Conservation (phyloP, 164 flowering plant genomes). For the Magnolia officinalis region DNA sequence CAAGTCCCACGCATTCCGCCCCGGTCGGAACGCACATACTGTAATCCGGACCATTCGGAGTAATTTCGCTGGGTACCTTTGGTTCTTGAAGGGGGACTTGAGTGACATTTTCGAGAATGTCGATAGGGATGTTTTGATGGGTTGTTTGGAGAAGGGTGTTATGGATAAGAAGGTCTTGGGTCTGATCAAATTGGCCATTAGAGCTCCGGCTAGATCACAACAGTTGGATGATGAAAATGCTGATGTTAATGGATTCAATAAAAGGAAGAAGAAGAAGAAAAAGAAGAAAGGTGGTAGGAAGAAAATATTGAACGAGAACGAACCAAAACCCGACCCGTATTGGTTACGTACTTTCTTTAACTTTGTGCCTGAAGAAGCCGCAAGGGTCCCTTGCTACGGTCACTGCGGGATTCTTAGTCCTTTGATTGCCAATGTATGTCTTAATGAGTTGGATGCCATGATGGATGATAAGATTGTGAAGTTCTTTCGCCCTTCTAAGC, state of each 20-base stretch:
- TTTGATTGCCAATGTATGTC: conserved; percentile 74
- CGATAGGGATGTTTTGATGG: conserved; percentile 45
- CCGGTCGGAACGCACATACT: conserved; percentile 80
- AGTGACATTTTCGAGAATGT: conserved; percentile 46
- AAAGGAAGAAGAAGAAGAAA: conserved; percentile 36
- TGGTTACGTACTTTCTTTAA: conserved; percentile 84
- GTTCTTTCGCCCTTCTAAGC: conserved; percentile 61
- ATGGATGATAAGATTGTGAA: conserved; percentile 73
- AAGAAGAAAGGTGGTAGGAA: conserved; percentile 50
- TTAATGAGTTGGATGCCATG: conserved; percentile 72
- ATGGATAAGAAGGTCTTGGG: conserved; percentile 68
- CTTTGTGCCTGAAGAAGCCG: conserved; percentile 90
- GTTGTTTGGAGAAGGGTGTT: conserved; percentile 58
- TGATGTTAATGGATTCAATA: conserved; percentile 11
- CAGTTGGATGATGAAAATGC: conserved; percentile 8
- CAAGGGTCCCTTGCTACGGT: conserved; percentile 73
- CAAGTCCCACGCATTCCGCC: conserved; percentile 79
- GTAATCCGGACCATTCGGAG: conserved; percentile 84
- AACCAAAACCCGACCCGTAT: conserved; percentile 94
- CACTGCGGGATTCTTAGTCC: conserved; percentile 89
- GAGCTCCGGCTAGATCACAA: conserved; percentile 8
- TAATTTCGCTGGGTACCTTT: conserved; percentile 87
- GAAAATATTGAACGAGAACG: conserved; percentile 65
- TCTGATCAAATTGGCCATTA: conserved; percentile 58
- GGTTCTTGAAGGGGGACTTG: conserved; percentile 83